A percentile compares a stretch with the other conserved stretches of the same genome.
phyloP scores from a whole-genome alignment of 352 stramenopile species.

The Phytophthora multivora region DNA sequence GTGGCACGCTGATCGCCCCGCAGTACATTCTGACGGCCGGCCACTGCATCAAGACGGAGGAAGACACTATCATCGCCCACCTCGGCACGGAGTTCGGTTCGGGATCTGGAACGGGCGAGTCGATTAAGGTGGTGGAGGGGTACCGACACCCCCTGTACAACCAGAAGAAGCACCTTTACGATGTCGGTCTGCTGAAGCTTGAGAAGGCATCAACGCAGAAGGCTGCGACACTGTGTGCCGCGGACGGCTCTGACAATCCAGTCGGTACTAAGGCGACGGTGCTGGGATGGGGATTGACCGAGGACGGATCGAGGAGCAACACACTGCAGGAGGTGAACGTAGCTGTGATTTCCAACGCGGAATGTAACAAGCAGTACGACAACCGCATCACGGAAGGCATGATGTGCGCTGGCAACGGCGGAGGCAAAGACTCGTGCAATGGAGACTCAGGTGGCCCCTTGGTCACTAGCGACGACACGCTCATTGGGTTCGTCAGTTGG shows the following conservation, averaged over 20 bases:
- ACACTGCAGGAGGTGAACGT: constrained; percentile 56
- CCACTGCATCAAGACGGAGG: constrained; percentile 62
- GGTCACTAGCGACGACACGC: constrained; percentile 40
- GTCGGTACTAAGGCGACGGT: constrained; percentile 55
- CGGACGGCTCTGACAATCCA: constrained; percentile 51
- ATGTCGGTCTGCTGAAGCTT: constrained; percentile 35
- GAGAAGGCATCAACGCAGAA: constrained; percentile 25
- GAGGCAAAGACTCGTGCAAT: constrained; percentile 63
- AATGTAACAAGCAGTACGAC: constrained; percentile 60
- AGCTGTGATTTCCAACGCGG: constrained; percentile 51
- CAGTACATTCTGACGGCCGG: constrained; percentile 70
- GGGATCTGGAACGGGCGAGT: constrained; percentile 12
- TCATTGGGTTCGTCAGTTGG: constrained; percentile 69
- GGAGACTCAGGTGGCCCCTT: constrained; percentile 67
- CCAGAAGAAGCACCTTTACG: constrained; percentile 29
- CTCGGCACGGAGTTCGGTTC: constrained; percentile 23
- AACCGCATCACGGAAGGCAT: constrained; percentile 62
- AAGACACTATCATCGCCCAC: constrained; percentile 39
- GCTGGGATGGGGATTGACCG: constrained; percentile 55
- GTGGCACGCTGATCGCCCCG: constrained; percentile 57
- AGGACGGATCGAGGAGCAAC: constrained; percentile 30
- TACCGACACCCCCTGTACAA: constrained; percentile 35
- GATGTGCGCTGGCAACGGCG: constrained; percentile 57
- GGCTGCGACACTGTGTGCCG: constrained; percentile 38
- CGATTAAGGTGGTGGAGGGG: constrained; percentile 29